These are phyloP conservation scores for Ophiostoma pallidulum DNA, from an alignment of 2,329 filamentous ascomycete species.

Conservation along the genomic window DNA sequence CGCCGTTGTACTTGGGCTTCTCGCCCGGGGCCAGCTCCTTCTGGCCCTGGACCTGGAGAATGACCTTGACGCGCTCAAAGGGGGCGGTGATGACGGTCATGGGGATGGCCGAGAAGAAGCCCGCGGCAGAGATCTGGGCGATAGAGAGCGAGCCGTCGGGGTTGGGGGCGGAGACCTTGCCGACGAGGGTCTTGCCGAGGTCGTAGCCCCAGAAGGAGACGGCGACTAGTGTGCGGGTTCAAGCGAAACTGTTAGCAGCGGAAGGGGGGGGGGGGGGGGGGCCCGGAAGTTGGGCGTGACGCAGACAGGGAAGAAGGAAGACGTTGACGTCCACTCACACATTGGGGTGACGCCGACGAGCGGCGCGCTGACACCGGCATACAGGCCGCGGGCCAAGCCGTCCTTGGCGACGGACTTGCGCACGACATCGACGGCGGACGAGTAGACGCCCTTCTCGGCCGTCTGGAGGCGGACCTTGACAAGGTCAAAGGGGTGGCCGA, in stretches of 20 bases:
- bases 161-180: conserved; percentile 52
- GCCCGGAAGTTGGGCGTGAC: too few species aligned
- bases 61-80: conserved; percentile 97
- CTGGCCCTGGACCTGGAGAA: conserved; percentile 94
- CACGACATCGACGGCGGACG: conserved; percentile 82
- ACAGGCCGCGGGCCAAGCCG: conserved; percentile 70
- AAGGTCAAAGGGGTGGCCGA: conserved; percentile 93
- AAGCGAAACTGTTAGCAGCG: not conserved
- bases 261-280: not conserved
- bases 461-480: conserved; percentile 98
- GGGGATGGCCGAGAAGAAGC: conserved; percentile 95
- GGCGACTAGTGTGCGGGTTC: conserved; percentile 46
- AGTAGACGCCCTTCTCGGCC: conserved; percentile 87
- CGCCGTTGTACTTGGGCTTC: conserved; percentile 85
- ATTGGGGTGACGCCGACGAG: conserved; percentile 95
- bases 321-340: conserved; percentile 58
- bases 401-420: conserved; percentile 79
- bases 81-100: conserved; percentile 98
- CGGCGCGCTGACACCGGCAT: conserved; percentile 94
- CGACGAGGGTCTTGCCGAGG: conserved; percentile 82
- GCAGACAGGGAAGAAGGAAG: not conserved
- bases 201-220: conserved; percentile 83
- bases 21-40: conserved; percentile 75
- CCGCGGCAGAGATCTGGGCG: conserved; percentile 79
- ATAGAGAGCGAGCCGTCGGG: conserved; percentile 67